A percentile compares a stretch with the other conserved stretches of the same genome.
phyloP scores from a whole-genome alignment of 1,284 basidiomycete genomes.

The Sporisorium graminicola region DNA sequence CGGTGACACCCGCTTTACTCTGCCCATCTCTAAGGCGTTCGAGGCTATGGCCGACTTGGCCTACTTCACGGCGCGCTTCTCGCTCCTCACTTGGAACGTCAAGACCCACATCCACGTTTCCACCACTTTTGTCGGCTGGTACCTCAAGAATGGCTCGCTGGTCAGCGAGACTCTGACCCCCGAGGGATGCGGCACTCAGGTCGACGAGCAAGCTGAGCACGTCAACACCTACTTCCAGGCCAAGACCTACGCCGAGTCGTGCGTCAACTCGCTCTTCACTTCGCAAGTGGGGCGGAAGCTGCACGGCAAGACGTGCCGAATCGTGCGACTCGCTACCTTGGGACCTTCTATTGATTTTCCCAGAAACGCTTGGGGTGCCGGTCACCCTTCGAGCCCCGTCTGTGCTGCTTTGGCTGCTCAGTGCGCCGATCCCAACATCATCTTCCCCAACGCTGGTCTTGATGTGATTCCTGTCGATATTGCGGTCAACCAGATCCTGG shows the following conservation, averaged over 20 bases:
- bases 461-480: constrained; percentile 52
- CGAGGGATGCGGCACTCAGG: constrained; percentile 29
- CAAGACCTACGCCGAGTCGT: constrained; percentile 52
- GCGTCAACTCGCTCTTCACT: constrained; percentile 49
- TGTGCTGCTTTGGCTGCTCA: constrained; percentile 47
- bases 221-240: constrained; percentile 56
- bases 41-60: constrained; percentile 46
- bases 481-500: constrained; percentile 50
- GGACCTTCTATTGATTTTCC: constrained; percentile 51
- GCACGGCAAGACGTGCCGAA: constrained; percentile 51
- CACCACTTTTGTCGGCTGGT: constrained; percentile 53
- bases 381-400: constrained; percentile 51
- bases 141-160: constrained; percentile 43
- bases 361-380: constrained; percentile 45
- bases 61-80: constrained; percentile 50
- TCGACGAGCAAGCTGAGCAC: constrained; percentile 41
- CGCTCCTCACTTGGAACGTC: constrained; percentile 49
- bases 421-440: constrained; percentile 18
- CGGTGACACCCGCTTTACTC: constrained; percentile 49
- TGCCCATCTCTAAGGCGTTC: constrained; percentile 41
- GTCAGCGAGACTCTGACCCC: constrained; percentile 45
- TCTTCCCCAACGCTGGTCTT: constrained; percentile 44
- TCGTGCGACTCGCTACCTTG: constrained; percentile 45
- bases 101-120: constrained; percentile 56
- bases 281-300: constrained; percentile 44